Percentiles rank a stretch among this genome's conserved stretches.
phyloP scores from a whole-genome alignment of 164 flowering plant species.

The Aristolochia fimbriata region DNA sequence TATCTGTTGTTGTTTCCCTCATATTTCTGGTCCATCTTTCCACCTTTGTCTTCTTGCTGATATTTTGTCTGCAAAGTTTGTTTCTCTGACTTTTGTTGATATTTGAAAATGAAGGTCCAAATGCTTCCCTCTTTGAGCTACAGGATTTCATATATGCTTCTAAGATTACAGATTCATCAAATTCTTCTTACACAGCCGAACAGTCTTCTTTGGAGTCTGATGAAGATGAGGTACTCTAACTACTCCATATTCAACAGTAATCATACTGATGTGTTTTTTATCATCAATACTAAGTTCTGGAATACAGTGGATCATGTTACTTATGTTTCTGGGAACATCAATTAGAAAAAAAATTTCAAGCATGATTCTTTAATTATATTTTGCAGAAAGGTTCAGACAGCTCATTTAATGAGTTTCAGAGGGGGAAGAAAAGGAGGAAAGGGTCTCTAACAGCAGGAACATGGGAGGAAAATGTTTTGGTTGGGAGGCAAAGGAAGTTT shows the following conservation, averaged over 20 bases:
- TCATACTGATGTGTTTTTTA: neutral
- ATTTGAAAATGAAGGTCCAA: constrained; percentile 38
- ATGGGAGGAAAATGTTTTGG: constrained; percentile 10
- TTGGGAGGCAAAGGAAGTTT: constrained; percentile 5
- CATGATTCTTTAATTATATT: neutral
- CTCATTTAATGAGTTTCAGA: neutral
- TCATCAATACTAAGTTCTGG: too few relatives aligned
- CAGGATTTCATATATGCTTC: constrained; percentile 76
- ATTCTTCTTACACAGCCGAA: constrained; percentile 20
- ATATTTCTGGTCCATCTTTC: neutral
- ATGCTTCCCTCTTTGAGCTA: constrained; percentile 46
- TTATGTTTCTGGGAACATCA: neutral
- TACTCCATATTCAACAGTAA: neutral
- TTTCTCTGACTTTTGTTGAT: neutral
- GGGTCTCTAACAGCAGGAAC: constrained; percentile 5
- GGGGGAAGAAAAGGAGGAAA: constrained; percentile 34
- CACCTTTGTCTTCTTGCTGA: neutral
- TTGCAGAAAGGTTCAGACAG: constrained; percentile 2
- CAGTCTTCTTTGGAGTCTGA: constrained; percentile 4
- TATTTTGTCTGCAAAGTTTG: neutral
- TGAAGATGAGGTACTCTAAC: constrained; percentile 12
- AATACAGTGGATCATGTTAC: neutral
- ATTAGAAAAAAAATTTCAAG: neutral
- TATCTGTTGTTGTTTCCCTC: neutral
- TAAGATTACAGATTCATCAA: constrained; percentile 59